Base-by-base conservation (phyloP, 768 basidiomycete species). In the Zangia roseola region DNA sequence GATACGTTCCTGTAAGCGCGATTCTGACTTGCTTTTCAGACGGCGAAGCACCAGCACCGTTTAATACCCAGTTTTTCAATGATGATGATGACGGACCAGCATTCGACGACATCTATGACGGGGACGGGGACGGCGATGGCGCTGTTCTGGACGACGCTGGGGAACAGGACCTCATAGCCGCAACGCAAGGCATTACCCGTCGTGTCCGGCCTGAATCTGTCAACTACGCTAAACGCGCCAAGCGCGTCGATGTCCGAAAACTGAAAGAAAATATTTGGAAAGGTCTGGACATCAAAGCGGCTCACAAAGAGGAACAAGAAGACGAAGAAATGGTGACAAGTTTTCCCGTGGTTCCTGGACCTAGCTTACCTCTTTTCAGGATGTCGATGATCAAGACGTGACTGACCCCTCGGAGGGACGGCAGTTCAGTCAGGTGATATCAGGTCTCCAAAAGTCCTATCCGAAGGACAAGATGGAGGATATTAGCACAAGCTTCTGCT, bases 211-310 rank as follows among this genome's bases (percentile, higher is more conserved):
- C 93, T 6, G 89, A 97, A 62, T 80, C 82, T 43, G 92, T 99
- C 56, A 91, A 93, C 55, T 98, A 97, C 62, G 87, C 94, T 2
- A 94, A 94, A 71, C 82, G 88, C 31, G 97, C 95, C 3, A 99
- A 97, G 72, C 75, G 95, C 35, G 95, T 99, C 19, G 97, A 98
- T 62, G 95, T 99, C 31, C 81, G 92, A 62, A 93, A 88, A 70
- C 72, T 99, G 54, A 99, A 99, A 73, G 95, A 98, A 52, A 95
- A 94, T 58, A 98, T 99, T 40, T 98, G 97, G 97, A 90, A 81
- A 65, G 89, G 89, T 2, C 68, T 98, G 38, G 86, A 91, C 58
- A 91, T 97, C 48, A 80, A 84, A 28, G 73, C 84, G 35, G 54
- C 67, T n/a, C 63, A 55, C 35, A 46, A 61, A 17, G 59, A 51